Percentiles rank a stretch among this genome's conserved stretches.
Conservation (phyloP, 1,139 yeast genomes). For the Arxiozyma bovina region DNA sequence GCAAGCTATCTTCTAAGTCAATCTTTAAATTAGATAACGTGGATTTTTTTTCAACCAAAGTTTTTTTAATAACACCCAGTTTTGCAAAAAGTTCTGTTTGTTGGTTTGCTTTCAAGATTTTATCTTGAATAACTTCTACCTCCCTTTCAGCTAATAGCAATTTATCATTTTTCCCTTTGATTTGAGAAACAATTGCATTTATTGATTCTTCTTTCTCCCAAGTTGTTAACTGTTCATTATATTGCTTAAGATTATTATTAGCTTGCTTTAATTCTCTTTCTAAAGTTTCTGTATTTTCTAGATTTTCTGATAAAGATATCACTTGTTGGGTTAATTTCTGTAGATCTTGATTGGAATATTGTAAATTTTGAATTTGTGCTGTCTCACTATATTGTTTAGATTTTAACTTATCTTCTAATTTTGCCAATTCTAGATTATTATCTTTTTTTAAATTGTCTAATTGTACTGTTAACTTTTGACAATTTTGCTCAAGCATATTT, state of each 20-base stretch:
- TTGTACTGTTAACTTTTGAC: not conserved
- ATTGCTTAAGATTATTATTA: conserved; percentile 11
- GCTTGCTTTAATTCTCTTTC: conserved; percentile 17
- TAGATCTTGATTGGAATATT: conserved; percentile 17
- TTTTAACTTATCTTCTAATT: conserved; percentile 18
- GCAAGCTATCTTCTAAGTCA: conserved; percentile 11
- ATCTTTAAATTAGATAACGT: conserved; percentile 13
- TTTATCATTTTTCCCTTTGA: conserved; percentile 35
- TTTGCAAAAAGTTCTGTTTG: conserved; percentile 54
- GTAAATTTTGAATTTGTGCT: conserved; percentile 21
- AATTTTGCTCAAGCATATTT: not conserved
- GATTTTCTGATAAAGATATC: conserved; percentile 18
- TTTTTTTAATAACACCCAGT: conserved; percentile 34
- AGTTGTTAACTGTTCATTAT: conserved; percentile 29
- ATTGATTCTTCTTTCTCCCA: conserved; percentile 33
- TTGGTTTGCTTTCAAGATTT: conserved; percentile 44
- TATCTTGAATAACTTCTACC: conserved; percentile 45
- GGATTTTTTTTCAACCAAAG: conserved; percentile 14
- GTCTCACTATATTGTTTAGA: conserved; percentile 12
- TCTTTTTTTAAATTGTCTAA: not conserved
- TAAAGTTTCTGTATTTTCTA: conserved; percentile 7
- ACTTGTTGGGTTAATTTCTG: conserved; percentile 31
- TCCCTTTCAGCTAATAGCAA: conserved; percentile 43
- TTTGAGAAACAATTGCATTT: conserved; percentile 32
- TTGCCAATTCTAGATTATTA: not conserved